A percentile compares a stretch with the other conserved stretches of the same genome.
Evolutionary conservation across 2,329 filamentous ascomycete genomes (phyloP).

Genomic region (Orbilia ellipsospora): DNA sequence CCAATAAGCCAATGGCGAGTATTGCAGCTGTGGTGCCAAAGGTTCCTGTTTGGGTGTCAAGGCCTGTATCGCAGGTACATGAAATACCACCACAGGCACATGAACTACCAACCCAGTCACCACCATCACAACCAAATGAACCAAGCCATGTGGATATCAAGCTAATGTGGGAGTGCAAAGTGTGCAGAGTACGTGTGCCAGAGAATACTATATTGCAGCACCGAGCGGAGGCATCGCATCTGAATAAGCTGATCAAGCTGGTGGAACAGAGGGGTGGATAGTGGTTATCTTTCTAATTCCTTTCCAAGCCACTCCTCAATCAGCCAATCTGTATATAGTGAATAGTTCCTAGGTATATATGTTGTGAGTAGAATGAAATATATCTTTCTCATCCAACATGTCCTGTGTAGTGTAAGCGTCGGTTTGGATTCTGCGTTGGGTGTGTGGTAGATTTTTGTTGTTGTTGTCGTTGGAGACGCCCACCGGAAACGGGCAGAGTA

Average conservation of each 20-base stretch:
- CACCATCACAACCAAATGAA: too few species aligned
- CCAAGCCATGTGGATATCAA: neutral
- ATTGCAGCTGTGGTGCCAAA: neutral
- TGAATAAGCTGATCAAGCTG: constrained; percentile 19
- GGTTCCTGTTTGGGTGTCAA: neutral
- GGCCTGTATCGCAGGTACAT: neutral
- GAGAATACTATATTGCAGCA: constrained; percentile 12
- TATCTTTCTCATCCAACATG: neutral
- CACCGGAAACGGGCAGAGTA: neutral
- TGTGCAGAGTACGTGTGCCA: constrained; percentile 16
- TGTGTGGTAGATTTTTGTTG: constrained; percentile 20
- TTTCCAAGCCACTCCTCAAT: neutral
- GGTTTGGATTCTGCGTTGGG: constrained; percentile 17
- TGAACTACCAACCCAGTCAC: too few species aligned
- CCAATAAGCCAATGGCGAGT: neutral
- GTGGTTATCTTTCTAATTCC: neutral
- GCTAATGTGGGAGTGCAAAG: constrained; percentile 37
- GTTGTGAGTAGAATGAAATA: neutral
- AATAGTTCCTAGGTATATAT: neutral
- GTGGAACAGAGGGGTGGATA: constrained; percentile 44
- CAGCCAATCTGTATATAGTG: neutral
- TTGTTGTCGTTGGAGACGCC: constrained; percentile 52
- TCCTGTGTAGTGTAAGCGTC: neutral
- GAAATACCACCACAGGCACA: too few species aligned
- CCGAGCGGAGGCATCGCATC: constrained; percentile 25